Evolutionary conservation across 2,329 filamentous ascomycete species (phyloP), one percentile per base, ranked within the genome.

Genomic region (Alternaria sp.): DNA sequence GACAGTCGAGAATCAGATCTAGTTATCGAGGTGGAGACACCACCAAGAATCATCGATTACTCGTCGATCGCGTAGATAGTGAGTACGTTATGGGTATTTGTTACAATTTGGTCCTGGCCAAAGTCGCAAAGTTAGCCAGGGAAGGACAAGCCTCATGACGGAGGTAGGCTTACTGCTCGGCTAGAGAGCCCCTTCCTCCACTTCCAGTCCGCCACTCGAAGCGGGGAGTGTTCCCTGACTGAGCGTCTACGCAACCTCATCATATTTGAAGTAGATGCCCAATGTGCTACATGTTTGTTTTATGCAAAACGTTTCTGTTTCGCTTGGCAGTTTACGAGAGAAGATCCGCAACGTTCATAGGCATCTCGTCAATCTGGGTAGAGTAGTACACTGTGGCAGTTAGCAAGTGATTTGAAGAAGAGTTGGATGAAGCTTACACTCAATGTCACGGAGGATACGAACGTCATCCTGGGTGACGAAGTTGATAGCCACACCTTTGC

Each of bases 401-500:
- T 64, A 83, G 80, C 57, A 56, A 11, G 17, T 8, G 28, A 39
- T 11, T 9, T 26, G 9, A 26, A 31, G 17, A n/a, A 40, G 9
- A 6, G 0, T 14, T 6, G 1, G n/a, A 33, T 8, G 7, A 23
- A 21, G 70, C 88, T 80, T 82, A 93, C 90, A 82, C 83, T 99
- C 95, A 73, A 99, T 99, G 77, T 99, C 95, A 68, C 95, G 88
- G 72, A 99, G 85, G 76, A 99, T 99, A 77, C 95, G 90, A 60
- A 99, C 95, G 77, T 99, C 95, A 72, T 99, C 95, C 75, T 91
- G 96, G 3, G 95, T 99, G 67, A 99, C 95, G 75, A 99, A 99
- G 84, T 99, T 99, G 85, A 99, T 99, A 36, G 95, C 95, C 67
- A 99, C 95, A 85, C 95, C 95, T 84, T 99, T 99, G 73, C 95